Conservation (phyloP, 208 protist genomes). For the Acanthamoeba sp. region DNA sequence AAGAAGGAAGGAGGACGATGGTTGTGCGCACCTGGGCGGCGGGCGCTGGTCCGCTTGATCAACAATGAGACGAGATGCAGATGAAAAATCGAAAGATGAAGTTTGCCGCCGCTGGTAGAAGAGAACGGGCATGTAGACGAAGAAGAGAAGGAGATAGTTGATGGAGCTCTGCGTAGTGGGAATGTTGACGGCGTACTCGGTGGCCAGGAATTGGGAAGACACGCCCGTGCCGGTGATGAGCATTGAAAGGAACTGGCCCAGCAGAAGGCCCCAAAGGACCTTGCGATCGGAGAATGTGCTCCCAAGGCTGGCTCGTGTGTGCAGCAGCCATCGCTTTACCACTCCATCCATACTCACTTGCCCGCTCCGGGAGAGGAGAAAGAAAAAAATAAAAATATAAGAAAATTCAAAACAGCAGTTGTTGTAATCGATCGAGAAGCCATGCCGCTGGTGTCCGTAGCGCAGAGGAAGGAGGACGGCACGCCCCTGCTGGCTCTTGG, state of each 20-base stretch:
- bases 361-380: background rate
- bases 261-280: slow-evolving; percentile 54
- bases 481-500: background rate
- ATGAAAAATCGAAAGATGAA: slow-evolving; percentile 22
- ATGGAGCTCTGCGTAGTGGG: slow-evolving; percentile 90
- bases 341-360: background rate
- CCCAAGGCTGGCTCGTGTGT: background rate
- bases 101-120: slow-evolving; percentile 73
- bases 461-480: slow-evolving; percentile 16
- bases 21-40: background rate
- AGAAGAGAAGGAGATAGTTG: slow-evolving; percentile 79
- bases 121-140: slow-evolving; percentile 73
- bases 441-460: slow-evolving; percentile 51
- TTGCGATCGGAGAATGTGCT: background rate
- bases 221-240: slow-evolving; percentile 93
- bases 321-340: background rate
- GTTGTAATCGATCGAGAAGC: background rate
- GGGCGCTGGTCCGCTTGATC: background rate
- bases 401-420: background rate
- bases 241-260: slow-evolving; percentile 93
- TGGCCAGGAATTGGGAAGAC: slow-evolving; percentile 91
- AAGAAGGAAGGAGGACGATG: slow-evolving; percentile 61
- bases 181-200: slow-evolving; percentile 91
- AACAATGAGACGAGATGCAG: background rate
- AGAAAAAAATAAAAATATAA: background rate